Conservation (phyloP, 495 filamentous ascomycete genomes). For the Sporormia fimetaria region DNA sequence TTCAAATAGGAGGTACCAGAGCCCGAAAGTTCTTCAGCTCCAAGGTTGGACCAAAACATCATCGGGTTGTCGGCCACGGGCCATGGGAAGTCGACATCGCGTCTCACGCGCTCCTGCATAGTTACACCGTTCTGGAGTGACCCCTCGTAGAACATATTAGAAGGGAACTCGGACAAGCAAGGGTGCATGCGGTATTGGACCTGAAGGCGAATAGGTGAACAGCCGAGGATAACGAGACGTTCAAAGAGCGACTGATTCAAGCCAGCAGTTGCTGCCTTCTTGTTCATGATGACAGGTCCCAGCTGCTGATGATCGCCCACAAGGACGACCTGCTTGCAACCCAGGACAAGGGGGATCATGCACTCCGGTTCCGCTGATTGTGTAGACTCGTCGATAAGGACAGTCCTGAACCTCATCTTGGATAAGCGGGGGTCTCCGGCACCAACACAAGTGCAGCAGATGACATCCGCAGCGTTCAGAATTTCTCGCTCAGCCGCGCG, state of each 20-base stretch:
- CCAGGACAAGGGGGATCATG: conserved; percentile 95
- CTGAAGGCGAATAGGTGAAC: conserved; percentile 84
- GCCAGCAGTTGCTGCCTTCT: conserved; percentile 96
- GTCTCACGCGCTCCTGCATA: conserved; percentile 71
- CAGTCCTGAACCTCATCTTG: conserved; percentile 96
- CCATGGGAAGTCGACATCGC: conserved; percentile 98
- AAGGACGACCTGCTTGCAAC: conserved; percentile 96
- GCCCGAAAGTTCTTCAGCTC: conserved; percentile 95
- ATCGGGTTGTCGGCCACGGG: conserved; percentile 87
- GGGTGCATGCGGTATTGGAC: conserved; percentile 99
- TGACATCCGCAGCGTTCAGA: conserved; percentile 89
- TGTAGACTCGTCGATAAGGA: conserved; percentile 95
- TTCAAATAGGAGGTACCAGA: conserved; percentile 98
- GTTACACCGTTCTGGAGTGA: conserved; percentile 96
- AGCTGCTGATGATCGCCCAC: conserved; percentile 98
- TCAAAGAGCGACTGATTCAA: conserved; percentile 97
- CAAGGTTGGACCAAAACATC: conserved; percentile 99
- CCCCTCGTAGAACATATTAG: conserved; percentile 99
- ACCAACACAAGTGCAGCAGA: conserved; percentile 98
- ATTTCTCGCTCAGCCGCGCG: conserved; percentile 93
- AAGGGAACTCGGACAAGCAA: conserved; percentile 93
- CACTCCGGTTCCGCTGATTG: conserved; percentile 99
- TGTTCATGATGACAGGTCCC: conserved; percentile 99
- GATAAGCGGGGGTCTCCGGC: conserved; percentile 90
- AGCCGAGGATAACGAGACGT: conserved; percentile 85